These are phyloP conservation scores for Kwoniella shivajii DNA, from an alignment of 1,284 basidiomycete genomes.

Conservation along the genomic window DNA sequence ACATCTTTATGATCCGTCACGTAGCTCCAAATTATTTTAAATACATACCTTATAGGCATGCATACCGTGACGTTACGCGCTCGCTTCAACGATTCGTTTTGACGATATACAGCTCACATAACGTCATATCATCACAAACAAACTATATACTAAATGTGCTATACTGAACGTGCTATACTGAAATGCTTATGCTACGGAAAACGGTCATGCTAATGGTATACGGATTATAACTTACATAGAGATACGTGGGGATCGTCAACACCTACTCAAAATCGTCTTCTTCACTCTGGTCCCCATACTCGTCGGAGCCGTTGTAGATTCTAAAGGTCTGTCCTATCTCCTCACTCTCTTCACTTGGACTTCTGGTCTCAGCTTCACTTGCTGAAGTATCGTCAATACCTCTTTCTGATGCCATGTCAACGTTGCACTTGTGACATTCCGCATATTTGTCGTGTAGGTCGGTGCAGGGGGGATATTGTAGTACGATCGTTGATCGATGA, in stretches of 20 bases:
- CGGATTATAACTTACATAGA: background rate
- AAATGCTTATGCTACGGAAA: slow-evolving; percentile 13
- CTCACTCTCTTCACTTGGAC: background rate
- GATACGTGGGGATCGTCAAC: too few relatives aligned
- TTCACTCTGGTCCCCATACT: too few relatives aligned
- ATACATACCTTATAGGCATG: too few relatives aligned
- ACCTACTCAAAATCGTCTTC: too few relatives aligned
- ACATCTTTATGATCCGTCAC: too few relatives aligned
- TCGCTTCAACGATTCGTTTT: too few relatives aligned
- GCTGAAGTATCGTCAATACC: slow-evolving; percentile 2
- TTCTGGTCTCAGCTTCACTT: slow-evolving; percentile 3
- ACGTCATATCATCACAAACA: background rate
- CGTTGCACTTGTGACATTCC: slow-evolving; percentile 12
- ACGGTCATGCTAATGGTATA: slow-evolving; percentile 6
- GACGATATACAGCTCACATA: too few relatives aligned
- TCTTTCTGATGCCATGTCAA: slow-evolving; percentile 15
- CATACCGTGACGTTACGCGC: too few relatives aligned
- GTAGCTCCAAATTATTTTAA: too few relatives aligned
- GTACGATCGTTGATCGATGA: slow-evolving; percentile 32
- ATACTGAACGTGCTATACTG: background rate
- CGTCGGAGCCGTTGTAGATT: too few relatives aligned
- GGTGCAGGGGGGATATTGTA: slow-evolving; percentile 13
- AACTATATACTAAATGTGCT: background rate
- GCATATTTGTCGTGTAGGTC: slow-evolving; percentile 8
- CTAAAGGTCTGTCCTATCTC: too few relatives aligned